Conservation (phyloP, 768 basidiomycete genomes). For the Podaxis mareebaensis region DNA sequence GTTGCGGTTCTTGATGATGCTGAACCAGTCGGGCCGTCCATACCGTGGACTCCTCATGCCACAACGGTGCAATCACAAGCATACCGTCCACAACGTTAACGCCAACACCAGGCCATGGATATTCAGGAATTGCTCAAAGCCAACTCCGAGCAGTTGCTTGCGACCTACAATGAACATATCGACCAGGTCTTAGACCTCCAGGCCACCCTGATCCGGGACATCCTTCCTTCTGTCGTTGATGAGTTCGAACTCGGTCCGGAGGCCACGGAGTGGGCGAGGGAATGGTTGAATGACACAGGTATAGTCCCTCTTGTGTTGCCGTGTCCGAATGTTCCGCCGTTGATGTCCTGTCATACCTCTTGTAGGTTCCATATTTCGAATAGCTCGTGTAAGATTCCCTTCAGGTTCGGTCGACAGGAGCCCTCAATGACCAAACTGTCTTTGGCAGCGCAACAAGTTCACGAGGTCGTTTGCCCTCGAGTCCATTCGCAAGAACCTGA, state of each 20-base stretch:
- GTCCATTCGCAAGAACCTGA: conserved; percentile 51
- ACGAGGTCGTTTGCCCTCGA: conserved; percentile 62
- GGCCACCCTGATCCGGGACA: conserved; percentile 50
- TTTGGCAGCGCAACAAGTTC: conserved; percentile 63
- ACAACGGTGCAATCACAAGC: conserved; percentile 1
- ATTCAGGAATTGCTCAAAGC: conserved; percentile 41
- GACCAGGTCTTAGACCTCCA: conserved; percentile 49
- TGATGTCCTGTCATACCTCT: conserved; percentile 19
- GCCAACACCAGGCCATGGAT: conserved; percentile 27
- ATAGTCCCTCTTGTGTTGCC: conserved; percentile 28
- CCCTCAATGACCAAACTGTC: conserved; percentile 12
- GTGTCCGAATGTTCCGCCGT: not conserved
- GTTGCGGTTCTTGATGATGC: conserved; percentile 1
- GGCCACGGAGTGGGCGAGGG: conserved; percentile 50
- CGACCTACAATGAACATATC: conserved; percentile 51
- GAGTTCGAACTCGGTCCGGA: conserved; percentile 54
- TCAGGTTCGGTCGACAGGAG: conserved; percentile 13
- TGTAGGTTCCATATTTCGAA: conserved; percentile 58
- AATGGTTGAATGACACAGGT: conserved; percentile 72
- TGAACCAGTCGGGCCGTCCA: conserved; percentile 13
- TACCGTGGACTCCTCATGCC: conserved; percentile 13
- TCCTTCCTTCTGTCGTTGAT: conserved; percentile 59
- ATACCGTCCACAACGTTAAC: conserved; percentile 5
- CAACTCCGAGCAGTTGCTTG: conserved; percentile 48
- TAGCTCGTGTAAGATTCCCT: conserved; percentile 52